Base-by-base conservation (phyloP, 371 early-diverging fungal species). In the Mortierella sp. region DNA sequence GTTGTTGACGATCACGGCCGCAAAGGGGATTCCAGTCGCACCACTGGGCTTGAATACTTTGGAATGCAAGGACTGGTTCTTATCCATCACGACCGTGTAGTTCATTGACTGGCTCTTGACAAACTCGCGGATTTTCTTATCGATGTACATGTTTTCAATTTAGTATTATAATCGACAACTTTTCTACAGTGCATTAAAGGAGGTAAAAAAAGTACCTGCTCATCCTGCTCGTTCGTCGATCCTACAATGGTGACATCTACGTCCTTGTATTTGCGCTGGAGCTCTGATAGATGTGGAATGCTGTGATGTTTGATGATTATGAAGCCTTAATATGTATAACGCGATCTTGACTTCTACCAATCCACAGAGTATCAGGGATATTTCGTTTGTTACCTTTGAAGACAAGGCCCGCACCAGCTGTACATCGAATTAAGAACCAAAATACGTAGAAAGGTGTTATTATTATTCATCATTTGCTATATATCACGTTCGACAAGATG, bases 51-150 rank as follows among this genome's bases (percentile, higher is more conserved):
- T 63, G 57, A 68, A 75, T 28, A 75, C 56, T 57, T 75, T 63
- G n/a, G 75, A 60, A 32, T 59, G 34, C 51, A 75, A 27, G 6
- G 68, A 50, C 23, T 69, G 68, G 17, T 56, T 55, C 56, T 54
- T 68, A 46, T 75, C 75, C 24, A 75, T 32, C 19, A 68, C 64
- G 9, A 75, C 75, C 0, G 75, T 75, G 50, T 75, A 75, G 1
- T 75, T 69, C 75, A 75, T 75, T 19, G 44, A 44, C 27, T 64
- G 49, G 44, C 50, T 51, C 42, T 59, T 50, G 47, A 64, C 75
- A 47, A 75, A 75, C 3, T 63, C 55, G n/a, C 75, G 75, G 56
- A 75, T 68, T 75, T 75, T 75, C 75, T 75, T n/a, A n/a, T n/a
- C n/a, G n/a, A n/a, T n/a, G n/a, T n/a, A n/a, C n/a, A n/a, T n/a